phyloP scores from a whole-genome alignment of 345 rosid species.

The Dipteronia sinensis region DNA sequence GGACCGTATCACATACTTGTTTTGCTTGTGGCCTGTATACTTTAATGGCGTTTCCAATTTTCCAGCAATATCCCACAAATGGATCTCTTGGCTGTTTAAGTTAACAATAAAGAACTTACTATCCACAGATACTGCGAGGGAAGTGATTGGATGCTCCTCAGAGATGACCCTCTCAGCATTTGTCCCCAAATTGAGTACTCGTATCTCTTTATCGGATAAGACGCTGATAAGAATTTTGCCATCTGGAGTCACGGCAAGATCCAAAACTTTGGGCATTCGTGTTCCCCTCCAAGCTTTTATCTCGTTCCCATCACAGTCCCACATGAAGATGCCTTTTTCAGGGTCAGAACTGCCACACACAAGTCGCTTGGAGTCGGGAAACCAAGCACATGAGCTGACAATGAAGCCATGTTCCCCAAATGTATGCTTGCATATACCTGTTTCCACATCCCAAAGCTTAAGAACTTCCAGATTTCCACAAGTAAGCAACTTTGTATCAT shows the following conservation, averaged over 20 bases:
- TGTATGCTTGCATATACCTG: slow-evolving; percentile 85
- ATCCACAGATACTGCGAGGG: slow-evolving; percentile 66
- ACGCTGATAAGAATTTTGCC: slow-evolving; percentile 71
- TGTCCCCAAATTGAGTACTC: slow-evolving; percentile 62
- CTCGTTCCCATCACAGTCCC: slow-evolving; percentile 86
- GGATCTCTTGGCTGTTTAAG: slow-evolving; percentile 84
- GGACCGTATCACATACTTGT: slow-evolving; percentile 77
- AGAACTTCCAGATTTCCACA: slow-evolving; percentile 83
- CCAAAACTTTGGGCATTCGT: slow-evolving; percentile 79
- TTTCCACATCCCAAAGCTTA: slow-evolving; percentile 91
- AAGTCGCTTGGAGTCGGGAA: slow-evolving; percentile 85
- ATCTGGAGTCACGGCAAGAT: slow-evolving; percentile 81
- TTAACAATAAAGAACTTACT: slow-evolving; percentile 76
- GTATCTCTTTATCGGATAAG: slow-evolving; percentile 61
- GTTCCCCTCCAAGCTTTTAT: slow-evolving; percentile 80
- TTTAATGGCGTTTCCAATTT: slow-evolving; percentile 57
- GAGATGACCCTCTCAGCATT: slow-evolving; percentile 57
- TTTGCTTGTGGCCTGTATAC: slow-evolving; percentile 74
- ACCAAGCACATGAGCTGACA: slow-evolving; percentile 95
- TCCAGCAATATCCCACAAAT: slow-evolving; percentile 87
- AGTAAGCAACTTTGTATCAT: slow-evolving; percentile 75
- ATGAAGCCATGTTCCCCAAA: slow-evolving; percentile 79
- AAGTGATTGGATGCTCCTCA: slow-evolving; percentile 69
- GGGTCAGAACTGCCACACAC: slow-evolving; percentile 89
- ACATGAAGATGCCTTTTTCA: slow-evolving; percentile 81